Evolutionary conservation across 2,329 filamentous ascomycete species (phyloP), one percentile per base, ranked within the genome.

Genomic region (Cadophora sp.): DNA sequence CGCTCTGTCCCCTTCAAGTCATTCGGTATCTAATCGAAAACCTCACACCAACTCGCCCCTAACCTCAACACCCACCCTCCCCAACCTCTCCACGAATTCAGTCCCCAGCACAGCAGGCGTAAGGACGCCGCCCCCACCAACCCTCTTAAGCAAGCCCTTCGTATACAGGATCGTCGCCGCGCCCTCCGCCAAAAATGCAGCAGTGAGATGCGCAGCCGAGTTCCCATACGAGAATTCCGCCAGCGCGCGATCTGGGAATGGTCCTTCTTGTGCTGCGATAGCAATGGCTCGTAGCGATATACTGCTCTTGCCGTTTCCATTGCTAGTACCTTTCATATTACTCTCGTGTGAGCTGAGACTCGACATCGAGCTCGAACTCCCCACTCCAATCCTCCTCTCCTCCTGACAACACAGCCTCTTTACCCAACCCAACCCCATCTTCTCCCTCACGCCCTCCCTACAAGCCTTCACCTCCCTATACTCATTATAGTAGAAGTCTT

Each of bases 221-320:
- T 34, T 34, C 1, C 11, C 12, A 16, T 50, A 68, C 3, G 34
- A 27, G 55, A 68, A 60, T 12, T 62, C 62, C 26, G 62, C 31
- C 5, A 68, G 37, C 19, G 66, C 62, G 11, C 66, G 55, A 40
- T 65, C 66, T 27, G 62, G 66, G 26, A 62, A 68, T 3, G 62
- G 62, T 9, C 66, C 62, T 31, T 68, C 62, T 29, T 65, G 66
- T 4, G 64, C 55, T 26, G 56, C 66, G 16, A 68, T 37, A 12
- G 66, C 66, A 7, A 65, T 50, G n/a, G 48, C 62, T 26, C 62
- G 3, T 19, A 68, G n/a, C 19, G 34, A 56, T n/a, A 60, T 31
- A 14, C 22, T 27, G 7, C 8, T 26, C 8, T 14, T 22, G 11
- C n/a, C n/a, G n/a, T n/a, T n/a, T n/a, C n/a, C n/a, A n/a, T 43